Base-by-base conservation (phyloP, 352 stramenopile genomes). In the Phytopythium oedochilum region DNA sequence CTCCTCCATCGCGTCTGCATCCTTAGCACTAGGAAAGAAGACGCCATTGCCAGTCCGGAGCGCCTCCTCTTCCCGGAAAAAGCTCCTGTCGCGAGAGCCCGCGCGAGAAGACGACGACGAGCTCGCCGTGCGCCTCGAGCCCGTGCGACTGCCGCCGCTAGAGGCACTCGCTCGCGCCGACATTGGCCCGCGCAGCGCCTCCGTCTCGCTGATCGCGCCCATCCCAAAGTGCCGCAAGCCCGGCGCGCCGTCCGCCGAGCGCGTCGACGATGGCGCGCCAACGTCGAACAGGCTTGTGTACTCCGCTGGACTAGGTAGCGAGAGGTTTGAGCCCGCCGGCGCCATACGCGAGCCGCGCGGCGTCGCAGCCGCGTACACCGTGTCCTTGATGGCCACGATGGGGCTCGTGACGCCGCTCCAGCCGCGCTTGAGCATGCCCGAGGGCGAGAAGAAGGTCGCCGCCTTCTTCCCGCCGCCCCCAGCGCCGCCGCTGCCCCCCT, bases 241-340 rank as follows among this genome's bases (percentile, higher is more conserved):
- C 10, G 39, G 39, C 51, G 39, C 48, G 7, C 68, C 68, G 35
- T 75, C 66, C 5, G 55, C 66, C 5, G 59, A 78, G 38, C 64
- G 71, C 28, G 63, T 76, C n/a, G 69, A 83, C 36, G 62, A 75
- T 15, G 68, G 68, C 6, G 69, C 71, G 45, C 66, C 71, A 18
- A 90, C 65, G 51, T 83, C 75, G 38, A 92, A 92, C 17, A 92
- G 74, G 32, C 79, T 78, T 60, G 82, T 78, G 68, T 90, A 90
- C 64, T 90, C 74, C 20, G 60, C 60, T 18, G 82, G 73, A 31
- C 75, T 70, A 35, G 75, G 73, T 43, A 83, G 42, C 34, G 63
- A 65, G 54, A 69, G 73, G 47, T 68, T 65, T 18, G 74, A 38
- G 12, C 63, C 57, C 32, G 49, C 46, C 12, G 49, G 49, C 49